phyloP scores from a whole-genome alignment of 2,329 filamentous ascomycete genomes.

The Xylariaceae sp. region DNA sequence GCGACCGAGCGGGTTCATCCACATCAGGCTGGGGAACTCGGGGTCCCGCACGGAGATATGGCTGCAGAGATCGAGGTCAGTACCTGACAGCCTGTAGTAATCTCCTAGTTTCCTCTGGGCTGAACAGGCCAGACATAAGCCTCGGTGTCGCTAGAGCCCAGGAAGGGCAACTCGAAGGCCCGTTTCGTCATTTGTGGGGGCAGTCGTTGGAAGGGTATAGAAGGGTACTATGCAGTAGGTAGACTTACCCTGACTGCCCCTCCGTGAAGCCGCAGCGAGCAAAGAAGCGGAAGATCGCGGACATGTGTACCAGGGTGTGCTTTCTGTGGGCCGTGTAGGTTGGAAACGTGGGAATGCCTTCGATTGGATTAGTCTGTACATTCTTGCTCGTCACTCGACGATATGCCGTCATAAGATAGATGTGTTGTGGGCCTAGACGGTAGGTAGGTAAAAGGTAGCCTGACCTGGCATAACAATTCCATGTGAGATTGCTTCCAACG shows the following conservation, averaged over 20 bases:
- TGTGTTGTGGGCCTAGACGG: not conserved
- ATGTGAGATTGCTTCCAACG: constrained; percentile 42
- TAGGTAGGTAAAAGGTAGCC: not conserved
- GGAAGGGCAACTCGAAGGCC: not conserved
- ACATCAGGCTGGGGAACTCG: constrained; percentile 42
- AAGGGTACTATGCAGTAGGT: not conserved
- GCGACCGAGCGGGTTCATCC: constrained; percentile 69
- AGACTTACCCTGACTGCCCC: constrained; percentile 59
- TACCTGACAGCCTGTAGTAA: not conserved
- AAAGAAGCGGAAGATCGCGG: constrained; percentile 69
- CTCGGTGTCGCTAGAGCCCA: not conserved
- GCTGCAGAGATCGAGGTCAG: not conserved
- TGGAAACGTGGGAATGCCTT: constrained; percentile 48
- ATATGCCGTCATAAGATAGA: not conserved
- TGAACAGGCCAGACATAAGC: not conserved
- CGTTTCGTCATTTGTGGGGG: too few relatives aligned
- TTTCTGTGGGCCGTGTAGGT: constrained; percentile 52
- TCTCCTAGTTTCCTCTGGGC: not conserved
- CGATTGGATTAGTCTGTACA: not conserved
- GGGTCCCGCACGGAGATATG: constrained; percentile 38
- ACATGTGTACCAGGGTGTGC: constrained; percentile 69
- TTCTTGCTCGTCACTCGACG: not conserved
- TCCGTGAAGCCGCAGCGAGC: constrained; percentile 67
- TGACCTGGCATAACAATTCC: constrained; percentile 38
- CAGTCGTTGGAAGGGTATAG: too few relatives aligned